Evolutionary conservation across 2,329 filamentous ascomycete genomes (phyloP).

Genomic region (Lomentospora prolificans): DNA sequence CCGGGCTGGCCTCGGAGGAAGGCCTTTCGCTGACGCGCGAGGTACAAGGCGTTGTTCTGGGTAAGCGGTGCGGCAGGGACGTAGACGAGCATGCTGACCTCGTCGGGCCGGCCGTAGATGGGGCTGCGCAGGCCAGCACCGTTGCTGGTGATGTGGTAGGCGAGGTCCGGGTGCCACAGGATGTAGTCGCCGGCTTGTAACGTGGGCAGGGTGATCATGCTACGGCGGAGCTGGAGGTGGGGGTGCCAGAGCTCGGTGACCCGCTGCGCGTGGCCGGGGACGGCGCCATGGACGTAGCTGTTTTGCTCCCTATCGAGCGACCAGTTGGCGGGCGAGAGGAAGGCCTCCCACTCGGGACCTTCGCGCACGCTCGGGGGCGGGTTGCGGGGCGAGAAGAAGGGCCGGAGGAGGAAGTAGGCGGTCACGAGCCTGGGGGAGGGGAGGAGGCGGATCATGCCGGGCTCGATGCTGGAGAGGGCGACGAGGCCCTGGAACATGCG

Average conservation of each 20-base stretch:
- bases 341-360: constrained; percentile 37
- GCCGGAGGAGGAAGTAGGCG: constrained; percentile 62
- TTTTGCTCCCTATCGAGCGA: constrained; percentile 36
- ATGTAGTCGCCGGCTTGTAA: constrained; percentile 48
- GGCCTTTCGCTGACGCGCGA: constrained; percentile 47
- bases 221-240: constrained; percentile 41
- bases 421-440: constrained; percentile 67
- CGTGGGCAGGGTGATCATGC: constrained; percentile 44
- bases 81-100: constrained; percentile 43
- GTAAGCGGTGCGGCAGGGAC: constrained; percentile 45
- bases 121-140: constrained; percentile 20
- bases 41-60: constrained; percentile 47
- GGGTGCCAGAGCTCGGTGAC: constrained; percentile 50
- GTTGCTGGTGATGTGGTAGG: constrained; percentile 42
- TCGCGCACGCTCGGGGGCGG: constrained; percentile 26
- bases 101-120: constrained; percentile 20
- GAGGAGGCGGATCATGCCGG: constrained; percentile 60
- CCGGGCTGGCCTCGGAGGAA: constrained; percentile 44
- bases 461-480: constrained; percentile 45
- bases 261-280: constrained; percentile 47
- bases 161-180: constrained; percentile 49
- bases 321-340: constrained; percentile 37
- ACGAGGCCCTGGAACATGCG: constrained; percentile 50
- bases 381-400: constrained; percentile 39
- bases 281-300: constrained; percentile 48